Evolutionary conservation across 345 rosid species (phyloP).

Genomic region (Eutrema yunnanense): DNA sequence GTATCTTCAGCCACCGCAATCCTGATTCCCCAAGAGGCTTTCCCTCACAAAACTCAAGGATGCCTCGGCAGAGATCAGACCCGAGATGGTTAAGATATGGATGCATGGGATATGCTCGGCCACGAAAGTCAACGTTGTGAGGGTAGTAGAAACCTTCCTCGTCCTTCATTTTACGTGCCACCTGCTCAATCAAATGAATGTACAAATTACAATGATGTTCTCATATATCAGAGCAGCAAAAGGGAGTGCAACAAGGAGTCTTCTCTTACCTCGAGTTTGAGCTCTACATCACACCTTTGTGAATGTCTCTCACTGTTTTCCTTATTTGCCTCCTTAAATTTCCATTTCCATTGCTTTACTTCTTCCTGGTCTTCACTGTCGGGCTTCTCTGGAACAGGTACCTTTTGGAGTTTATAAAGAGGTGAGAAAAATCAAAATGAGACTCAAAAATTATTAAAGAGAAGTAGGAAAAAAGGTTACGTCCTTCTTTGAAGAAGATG

Average conservation of each 20-base stretch:
- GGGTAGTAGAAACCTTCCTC: slow-evolving; percentile 96
- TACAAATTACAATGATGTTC: slow-evolving; percentile 8
- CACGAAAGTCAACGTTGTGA: slow-evolving; percentile 95
- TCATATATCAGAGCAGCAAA: slow-evolving; percentile 8
- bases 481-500: not conserved
- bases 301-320: slow-evolving; percentile 86
- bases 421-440: slow-evolving; percentile 2
- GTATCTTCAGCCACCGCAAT: slow-evolving; percentile 90
- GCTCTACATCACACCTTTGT: slow-evolving; percentile 89
- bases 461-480: not conserved
- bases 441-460: not conserved
- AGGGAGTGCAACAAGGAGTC: not conserved
- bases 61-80: slow-evolving; percentile 94
- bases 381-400: slow-evolving; percentile 68
- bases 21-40: slow-evolving; percentile 84
- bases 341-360: slow-evolving; percentile 84
- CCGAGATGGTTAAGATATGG: slow-evolving; percentile 98
- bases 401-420: slow-evolving; percentile 37
- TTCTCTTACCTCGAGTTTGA: slow-evolving; percentile 85
- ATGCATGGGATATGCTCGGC: slow-evolving; percentile 99
- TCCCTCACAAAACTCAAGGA: slow-evolving; percentile 94
- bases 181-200: slow-evolving; percentile 47
- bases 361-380: slow-evolving; percentile 62
- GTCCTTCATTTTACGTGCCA: slow-evolving; percentile 87
- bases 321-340: slow-evolving; percentile 53